Evolutionary conservation across 768 basidiomycete species (phyloP), one percentile per base, ranked within the genome.

Genomic region (Boletus vinaceobasis): DNA sequence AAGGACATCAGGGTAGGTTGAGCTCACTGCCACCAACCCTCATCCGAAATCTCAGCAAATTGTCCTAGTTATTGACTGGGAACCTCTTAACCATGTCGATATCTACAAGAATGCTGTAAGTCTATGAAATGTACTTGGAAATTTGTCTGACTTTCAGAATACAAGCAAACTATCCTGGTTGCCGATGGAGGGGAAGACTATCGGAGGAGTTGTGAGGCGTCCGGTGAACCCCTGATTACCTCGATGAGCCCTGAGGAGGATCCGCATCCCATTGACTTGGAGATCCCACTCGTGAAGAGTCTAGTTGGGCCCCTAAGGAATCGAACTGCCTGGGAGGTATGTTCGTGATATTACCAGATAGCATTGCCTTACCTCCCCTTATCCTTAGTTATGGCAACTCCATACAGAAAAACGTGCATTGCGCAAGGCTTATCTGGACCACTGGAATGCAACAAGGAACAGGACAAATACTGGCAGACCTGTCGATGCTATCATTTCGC

Each of bases 1-100:
- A 82, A 19, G 88, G 90, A 3, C 87, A 91, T 65, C 74, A 78
- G 69, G 85, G 88, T 85, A 53, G 71, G 58, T 35, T 37, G 32
- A 35, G 26, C 26, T 13, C 35, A 17, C 50, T 19, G 17, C n/a
- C n/a, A n/a, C 10, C 8, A 8, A 37, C 35, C 9, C 0, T 0
- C 6, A 27, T 53, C 64, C 7, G 57, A 68, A 33, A n/a, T 40
- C 14, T 35, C 31, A 42, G n/a, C n/a, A 26, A 8, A 49, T 11
- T 42, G 1, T 38, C 6, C 13, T 26, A 56, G 58, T 91, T 10
- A 78, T 91, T 48, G 84, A 89, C 53, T 93, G 88, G 88, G 75
- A 77, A 42, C 81, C 84, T 0, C 65, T 76, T 43, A 77, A 82
- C 27, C 84, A 87, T 56, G 52, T 60, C 0, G 69, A 73, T 15